Percentiles rank a stretch among this genome's conserved stretches.
phyloP scores from a whole-genome alignment of 768 basidiomycete genomes.

The Bullera alba region DNA sequence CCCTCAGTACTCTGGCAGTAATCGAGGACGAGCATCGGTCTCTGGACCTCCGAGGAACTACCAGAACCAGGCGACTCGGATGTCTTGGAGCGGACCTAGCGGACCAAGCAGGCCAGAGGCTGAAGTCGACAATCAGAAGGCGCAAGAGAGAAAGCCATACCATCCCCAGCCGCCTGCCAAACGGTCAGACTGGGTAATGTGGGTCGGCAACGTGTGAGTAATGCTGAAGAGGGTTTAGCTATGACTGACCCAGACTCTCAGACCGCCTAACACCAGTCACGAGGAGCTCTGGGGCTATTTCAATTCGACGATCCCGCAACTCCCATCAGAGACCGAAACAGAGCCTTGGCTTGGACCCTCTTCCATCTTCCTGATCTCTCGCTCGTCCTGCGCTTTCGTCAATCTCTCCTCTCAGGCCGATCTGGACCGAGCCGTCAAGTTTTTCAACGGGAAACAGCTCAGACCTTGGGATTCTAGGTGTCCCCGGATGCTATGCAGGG shows the following conservation, averaged over 20 bases:
- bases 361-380: slow-evolving; percentile 85
- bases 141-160: slow-evolving; percentile 42
- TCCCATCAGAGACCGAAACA: slow-evolving; percentile 12
- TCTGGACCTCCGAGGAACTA: too few species aligned
- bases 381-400: slow-evolving; percentile 90
- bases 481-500: slow-evolving; percentile 73
- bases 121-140: too few species aligned
- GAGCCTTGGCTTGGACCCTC: slow-evolving; percentile 55
- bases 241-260: slow-evolving; percentile 9
- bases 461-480: slow-evolving; percentile 66
- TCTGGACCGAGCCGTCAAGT: slow-evolving; percentile 60
- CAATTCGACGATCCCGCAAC: slow-evolving; percentile 48
- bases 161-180: slow-evolving; percentile 50
- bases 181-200: slow-evolving; percentile 90
- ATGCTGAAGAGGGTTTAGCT: not conserved
- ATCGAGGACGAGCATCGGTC: too few species aligned
- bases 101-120: too few species aligned
- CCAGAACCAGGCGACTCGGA: too few species aligned
- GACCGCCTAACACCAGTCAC: slow-evolving; percentile 61
- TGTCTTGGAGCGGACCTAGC: too few species aligned
- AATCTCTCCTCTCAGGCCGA: slow-evolving; percentile 66
- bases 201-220: slow-evolving; percentile 75
- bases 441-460: slow-evolving; percentile 65
- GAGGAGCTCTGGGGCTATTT: slow-evolving; percentile 85
- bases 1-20: too few species aligned